Evolutionary conservation across 148 eudicot species (phyloP).

Genomic region (Arbutus unedo): DNA sequence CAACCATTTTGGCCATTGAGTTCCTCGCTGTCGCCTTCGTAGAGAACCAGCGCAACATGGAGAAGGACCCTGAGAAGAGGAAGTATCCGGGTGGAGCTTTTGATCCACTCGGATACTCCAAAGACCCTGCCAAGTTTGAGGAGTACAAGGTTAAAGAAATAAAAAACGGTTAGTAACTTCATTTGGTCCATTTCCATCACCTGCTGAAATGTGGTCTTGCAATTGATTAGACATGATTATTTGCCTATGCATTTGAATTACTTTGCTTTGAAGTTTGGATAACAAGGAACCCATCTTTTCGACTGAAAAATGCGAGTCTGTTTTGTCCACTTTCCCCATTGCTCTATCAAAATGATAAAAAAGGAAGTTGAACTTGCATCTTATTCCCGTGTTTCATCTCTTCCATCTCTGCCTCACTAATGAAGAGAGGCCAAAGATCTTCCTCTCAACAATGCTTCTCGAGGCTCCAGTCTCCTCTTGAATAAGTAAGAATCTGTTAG

Average conservation of each 20-base stretch:
- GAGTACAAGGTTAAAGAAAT: constrained; percentile 93
- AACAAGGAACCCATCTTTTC: neutral
- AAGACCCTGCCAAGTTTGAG: constrained; percentile 77
- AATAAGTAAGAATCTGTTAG: no score
- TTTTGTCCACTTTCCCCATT: no score
- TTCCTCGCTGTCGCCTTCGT: constrained; percentile 85
- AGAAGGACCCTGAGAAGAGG: constrained; percentile 85
- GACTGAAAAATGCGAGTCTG: no score
- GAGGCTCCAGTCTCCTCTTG: no score
- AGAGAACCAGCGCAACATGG: constrained; percentile 91
- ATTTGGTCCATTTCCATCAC: neutral
- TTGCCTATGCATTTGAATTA: neutral
- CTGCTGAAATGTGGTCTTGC: neutral
- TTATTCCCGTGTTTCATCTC: no score
- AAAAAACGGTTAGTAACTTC: constrained; percentile 60
- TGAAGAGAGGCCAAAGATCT: no score
- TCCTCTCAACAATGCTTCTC: no score
- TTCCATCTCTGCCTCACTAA: neutral
- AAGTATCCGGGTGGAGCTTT: constrained; percentile 99
- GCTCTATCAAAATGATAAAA: no score
- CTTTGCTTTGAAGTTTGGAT: neutral
- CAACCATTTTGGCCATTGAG: constrained; percentile 80
- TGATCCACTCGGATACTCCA: constrained; percentile 94
- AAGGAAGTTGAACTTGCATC: no score
- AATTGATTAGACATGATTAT: neutral